Evolutionary conservation across 352 stramenopile species (phyloP), one percentile per base, ranked within the genome.

Genomic region (Thalassiosira ordinaria): DNA sequence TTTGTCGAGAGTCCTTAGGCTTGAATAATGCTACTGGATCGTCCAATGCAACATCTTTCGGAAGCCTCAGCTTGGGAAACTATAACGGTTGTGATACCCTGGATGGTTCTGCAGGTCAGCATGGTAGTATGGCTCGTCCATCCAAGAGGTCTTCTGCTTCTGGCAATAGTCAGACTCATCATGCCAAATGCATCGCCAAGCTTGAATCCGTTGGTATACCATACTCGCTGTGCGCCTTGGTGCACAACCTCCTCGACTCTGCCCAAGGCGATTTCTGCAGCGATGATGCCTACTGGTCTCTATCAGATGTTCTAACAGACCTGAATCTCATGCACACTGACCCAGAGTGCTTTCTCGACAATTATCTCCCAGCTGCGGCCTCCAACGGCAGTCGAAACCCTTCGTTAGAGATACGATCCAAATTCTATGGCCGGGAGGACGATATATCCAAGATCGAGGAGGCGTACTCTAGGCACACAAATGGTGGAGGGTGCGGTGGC

Each of bases 271-370:
- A n/a, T n/a, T n/a, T n/a, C n/a, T n/a, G n/a, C n/a, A n/a, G n/a
- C n/a, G 64, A 74, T 56, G 64, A 74, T 65, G 52, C 64, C 5
- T 74, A 59, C n/a, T 16, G 18, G 31, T 74, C 64, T 20, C 39
- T 74, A 20, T 7, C 24, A 11, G 64, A 74, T 47, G 18, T 74
- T 29, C 20, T 41, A 37, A 5, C 35, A 3, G 51, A 62, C 16
- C 31, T 72, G 31, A n/a, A 37, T 24, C 47, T 72, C 4, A 61
- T 72, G 31, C 29, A 53, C 33, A 46, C 9, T 18, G 18, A 62
- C 13, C 47, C 63, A 6, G 14, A 13, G 18, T 24, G 49, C 29
- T 72, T 63, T 44, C 31, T 63, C n/a, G 24, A 65, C 24, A 53
- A 74, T 51, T 14, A 56, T 37, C 5, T 44, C n/a, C n/a, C n/a